Evolutionary conservation across 2,329 filamentous ascomycete species (phyloP).

Genomic region (Trichoderma endophyticum): DNA sequence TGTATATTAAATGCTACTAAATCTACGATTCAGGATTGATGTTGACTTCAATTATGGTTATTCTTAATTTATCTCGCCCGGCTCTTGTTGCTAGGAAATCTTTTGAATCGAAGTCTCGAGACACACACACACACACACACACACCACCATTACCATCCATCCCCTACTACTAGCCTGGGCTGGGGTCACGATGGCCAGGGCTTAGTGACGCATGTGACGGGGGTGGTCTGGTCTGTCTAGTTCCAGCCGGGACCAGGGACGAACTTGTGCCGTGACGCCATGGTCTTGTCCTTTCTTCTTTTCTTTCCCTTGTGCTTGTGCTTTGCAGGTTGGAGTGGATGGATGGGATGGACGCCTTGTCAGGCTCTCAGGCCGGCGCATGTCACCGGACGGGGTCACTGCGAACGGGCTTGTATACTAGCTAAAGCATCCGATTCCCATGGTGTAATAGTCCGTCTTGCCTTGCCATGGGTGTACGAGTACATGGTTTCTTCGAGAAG

Average conservation of each 20-base stretch:
- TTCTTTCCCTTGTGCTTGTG: neutral
- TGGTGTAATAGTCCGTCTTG: neutral
- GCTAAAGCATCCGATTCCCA: neutral
- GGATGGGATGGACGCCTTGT: conserved; percentile 1
- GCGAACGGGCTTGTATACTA: neutral
- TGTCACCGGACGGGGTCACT: conserved; percentile 11
- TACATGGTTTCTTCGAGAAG: neutral
- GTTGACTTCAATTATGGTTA: neutral
- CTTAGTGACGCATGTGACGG: conserved; percentile 17
- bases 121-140: neutral
- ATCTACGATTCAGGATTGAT: neutral
- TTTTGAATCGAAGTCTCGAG: neutral
- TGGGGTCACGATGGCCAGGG: conserved; percentile 17
- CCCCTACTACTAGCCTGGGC: neutral
- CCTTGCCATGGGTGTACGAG: neutral
- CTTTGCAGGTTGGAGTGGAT: neutral
- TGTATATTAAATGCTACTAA: neutral
- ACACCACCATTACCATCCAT: neutral
- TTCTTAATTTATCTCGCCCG: neutral
- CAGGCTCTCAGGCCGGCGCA: conserved; percentile 3
- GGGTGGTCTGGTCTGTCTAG: neutral
- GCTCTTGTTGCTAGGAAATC: neutral
- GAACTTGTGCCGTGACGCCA: conserved; percentile 2
- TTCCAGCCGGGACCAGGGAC: neutral
- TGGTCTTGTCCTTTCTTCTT: neutral